Conservation (phyloP, 2,329 filamentous ascomycete species). For the Spiromastix sp. region DNA sequence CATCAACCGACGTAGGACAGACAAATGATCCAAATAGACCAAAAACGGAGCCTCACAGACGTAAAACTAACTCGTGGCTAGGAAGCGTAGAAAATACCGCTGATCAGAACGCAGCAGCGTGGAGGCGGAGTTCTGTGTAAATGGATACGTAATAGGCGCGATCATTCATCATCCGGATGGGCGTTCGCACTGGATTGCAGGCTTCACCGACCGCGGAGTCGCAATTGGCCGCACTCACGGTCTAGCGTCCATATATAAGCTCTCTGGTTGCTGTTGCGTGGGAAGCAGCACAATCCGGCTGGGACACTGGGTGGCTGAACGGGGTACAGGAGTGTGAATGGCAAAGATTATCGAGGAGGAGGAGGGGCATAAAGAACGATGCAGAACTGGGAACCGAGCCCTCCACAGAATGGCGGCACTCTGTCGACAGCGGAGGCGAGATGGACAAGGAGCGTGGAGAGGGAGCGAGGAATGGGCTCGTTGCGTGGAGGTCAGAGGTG, state of each 20-base stretch:
- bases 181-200: constrained; percentile 4
- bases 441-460: too few relatives aligned
- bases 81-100: too few relatives aligned
- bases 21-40: too few relatives aligned
- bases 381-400: too few relatives aligned
- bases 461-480: too few relatives aligned
- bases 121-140: constrained; percentile 11
- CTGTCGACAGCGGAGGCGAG: too few relatives aligned
- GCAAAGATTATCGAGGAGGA: neutral
- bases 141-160: constrained; percentile 8
- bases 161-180: constrained; percentile 11
- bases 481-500: too few relatives aligned
- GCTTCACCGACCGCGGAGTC: constrained; percentile 4
- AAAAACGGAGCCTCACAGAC: too few relatives aligned
- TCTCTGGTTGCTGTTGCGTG: neutral
- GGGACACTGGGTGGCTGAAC: neutral
- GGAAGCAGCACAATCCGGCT: neutral
- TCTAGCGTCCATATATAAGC: constrained; percentile 2
- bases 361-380: neutral
- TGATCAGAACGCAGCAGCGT: constrained; percentile 13
- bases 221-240: constrained; percentile 6
- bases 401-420: too few relatives aligned
- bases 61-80: constrained; percentile 17
- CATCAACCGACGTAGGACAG: too few relatives aligned
- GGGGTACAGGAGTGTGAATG: neutral